Evolutionary conservation across 208 protist species (phyloP).

Genomic region (Crithidia bombi): DNA sequence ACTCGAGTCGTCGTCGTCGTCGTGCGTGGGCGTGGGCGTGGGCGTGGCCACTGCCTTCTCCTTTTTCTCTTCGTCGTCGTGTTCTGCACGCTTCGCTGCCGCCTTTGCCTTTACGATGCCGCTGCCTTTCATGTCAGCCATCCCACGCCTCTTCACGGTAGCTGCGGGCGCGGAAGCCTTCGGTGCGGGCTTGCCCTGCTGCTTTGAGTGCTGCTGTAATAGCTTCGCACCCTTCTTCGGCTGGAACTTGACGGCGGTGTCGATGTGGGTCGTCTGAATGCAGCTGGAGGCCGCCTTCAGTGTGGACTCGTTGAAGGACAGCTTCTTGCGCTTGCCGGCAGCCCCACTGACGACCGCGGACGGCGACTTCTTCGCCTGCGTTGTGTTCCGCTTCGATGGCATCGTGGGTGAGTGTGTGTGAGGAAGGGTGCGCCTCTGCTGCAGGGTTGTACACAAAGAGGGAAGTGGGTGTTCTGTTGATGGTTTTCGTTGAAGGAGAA

Average conservation of each 20-base stretch:
- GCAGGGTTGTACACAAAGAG: neutral
- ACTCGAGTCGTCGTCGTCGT: conserved; percentile 31
- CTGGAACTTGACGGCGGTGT: conserved; percentile 14
- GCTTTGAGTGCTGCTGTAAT: neutral
- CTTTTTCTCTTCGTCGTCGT: conserved; percentile 18
- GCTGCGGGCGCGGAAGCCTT: neutral
- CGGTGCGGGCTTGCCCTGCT: conserved; percentile 7
- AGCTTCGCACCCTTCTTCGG: neutral
- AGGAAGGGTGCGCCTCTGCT: no score
- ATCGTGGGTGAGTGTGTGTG: conserved; percentile 1
- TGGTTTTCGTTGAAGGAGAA: no score
- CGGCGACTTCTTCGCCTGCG: conserved; percentile 16
- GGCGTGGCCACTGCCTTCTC: conserved; percentile 12
- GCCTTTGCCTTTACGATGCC: conserved; percentile 54
- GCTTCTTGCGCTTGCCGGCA: conserved; percentile 34
- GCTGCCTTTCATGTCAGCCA: conserved; percentile 34
- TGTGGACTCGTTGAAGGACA: conserved; percentile 30
- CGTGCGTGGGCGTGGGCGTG: conserved; percentile 28
- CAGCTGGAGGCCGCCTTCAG: conserved; percentile 25
- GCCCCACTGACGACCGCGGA: conserved; percentile 1
- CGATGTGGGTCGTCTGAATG: conserved; percentile 33
- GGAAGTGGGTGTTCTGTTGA: no score
- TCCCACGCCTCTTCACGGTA: conserved; percentile 28
- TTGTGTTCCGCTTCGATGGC: conserved; percentile 13
- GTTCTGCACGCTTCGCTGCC: neutral